phyloP scores from a whole-genome alignment of 2,329 filamentous ascomycete species.

The Chaetomiaceae sp. region DNA sequence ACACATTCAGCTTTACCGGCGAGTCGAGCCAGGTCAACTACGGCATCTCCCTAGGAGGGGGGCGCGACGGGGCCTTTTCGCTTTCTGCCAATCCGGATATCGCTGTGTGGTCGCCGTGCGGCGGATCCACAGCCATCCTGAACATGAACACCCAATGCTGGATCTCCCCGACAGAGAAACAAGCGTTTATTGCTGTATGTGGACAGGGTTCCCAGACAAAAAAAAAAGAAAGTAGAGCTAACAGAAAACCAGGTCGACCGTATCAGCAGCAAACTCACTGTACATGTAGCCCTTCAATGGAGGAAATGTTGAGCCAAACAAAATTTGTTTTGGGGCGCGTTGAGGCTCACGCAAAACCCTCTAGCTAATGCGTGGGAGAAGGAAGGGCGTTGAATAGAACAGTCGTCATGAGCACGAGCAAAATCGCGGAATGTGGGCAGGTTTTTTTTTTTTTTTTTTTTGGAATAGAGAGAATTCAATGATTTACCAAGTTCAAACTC shows the following conservation, averaged over 20 bases:
- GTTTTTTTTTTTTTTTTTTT: too few relatives aligned
- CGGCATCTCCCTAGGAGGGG: constrained; percentile 9
- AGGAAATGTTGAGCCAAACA: constrained; percentile 1
- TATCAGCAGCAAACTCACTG: constrained; percentile 13
- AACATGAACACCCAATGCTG: constrained; percentile 15
- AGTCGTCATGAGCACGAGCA: too few relatives aligned
- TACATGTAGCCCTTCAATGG: constrained; percentile 3
- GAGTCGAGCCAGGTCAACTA: constrained; percentile 2
- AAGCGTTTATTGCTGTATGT: constrained; percentile 16
- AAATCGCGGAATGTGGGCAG: too few relatives aligned
- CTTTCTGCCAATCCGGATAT: constrained; percentile 16
- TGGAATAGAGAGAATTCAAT: too few relatives aligned
- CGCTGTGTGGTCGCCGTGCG: constrained; percentile 16
- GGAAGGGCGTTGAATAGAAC: too few relatives aligned
- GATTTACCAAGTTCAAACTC: too few relatives aligned
- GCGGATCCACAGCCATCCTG: constrained; percentile 17
- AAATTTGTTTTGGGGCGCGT: background rate
- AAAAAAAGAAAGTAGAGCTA: background rate
- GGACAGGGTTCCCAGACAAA: background rate
- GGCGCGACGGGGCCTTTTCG: constrained; percentile 14
- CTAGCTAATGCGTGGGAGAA: too few relatives aligned
- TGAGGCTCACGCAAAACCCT: too few relatives aligned
- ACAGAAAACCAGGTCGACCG: constrained; percentile 15
- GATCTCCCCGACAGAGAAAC: constrained; percentile 9
- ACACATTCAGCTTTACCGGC: constrained; percentile 22